Evolutionary conservation across 495 filamentous ascomycete species (phyloP).

Genomic region (Corynascus novoguineensis): DNA sequence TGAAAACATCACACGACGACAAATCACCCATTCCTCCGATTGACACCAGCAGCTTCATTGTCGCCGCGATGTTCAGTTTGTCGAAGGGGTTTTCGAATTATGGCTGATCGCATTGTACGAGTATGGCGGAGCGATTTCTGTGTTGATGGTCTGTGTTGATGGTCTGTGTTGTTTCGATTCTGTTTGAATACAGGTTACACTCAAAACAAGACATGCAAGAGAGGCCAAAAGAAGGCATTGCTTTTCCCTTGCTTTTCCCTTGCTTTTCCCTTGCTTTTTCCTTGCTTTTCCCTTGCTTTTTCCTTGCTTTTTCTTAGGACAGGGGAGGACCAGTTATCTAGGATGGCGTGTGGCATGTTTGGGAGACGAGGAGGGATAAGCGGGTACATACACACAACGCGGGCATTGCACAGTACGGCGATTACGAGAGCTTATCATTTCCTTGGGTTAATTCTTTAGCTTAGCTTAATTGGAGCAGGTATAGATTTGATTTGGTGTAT

Average conservation of each 20-base stretch:
- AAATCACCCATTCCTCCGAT: background rate
- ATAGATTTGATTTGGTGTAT: background rate
- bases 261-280: background rate
- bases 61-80: no score
- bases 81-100: no score
- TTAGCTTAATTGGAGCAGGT: constrained; percentile 3
- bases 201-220: background rate
- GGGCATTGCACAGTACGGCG: background rate
- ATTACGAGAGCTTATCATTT: background rate
- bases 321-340: background rate
- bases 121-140: constrained; percentile 1
- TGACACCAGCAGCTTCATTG: no score
- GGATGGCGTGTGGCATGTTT: background rate
- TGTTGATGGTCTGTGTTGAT: background rate
- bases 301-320: background rate
- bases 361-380: background rate
- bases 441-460: background rate
- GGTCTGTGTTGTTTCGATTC: background rate
- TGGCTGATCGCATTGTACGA: background rate
- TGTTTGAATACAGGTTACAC: background rate
- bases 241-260: no score
- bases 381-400: background rate
- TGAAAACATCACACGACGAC: background rate
- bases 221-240: background rate
- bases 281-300: background rate